Evolutionary conservation across 345 rosid species (phyloP).

Genomic region (Camelina neglecta): DNA sequence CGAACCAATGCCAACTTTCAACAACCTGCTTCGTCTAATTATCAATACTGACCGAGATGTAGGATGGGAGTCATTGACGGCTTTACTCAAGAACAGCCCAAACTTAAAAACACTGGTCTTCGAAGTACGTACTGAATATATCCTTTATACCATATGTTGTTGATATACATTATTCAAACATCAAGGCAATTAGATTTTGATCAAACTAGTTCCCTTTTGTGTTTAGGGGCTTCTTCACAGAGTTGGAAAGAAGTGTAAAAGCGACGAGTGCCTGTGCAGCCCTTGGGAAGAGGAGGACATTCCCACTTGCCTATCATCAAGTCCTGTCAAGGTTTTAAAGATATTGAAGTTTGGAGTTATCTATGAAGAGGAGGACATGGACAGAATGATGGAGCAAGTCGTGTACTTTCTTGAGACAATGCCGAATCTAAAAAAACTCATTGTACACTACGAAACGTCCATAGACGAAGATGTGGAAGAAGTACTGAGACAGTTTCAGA

Average conservation of each 20-base stretch:
- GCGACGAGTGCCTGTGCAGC: slow-evolving; percentile 17
- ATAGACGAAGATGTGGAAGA: slow-evolving; percentile 18
- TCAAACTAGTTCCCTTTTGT: neutral
- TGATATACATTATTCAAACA: slow-evolving; percentile 2
- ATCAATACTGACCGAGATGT: neutral
- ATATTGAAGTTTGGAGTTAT: slow-evolving; percentile 26
- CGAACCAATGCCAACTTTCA: neutral
- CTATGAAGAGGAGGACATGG: slow-evolving; percentile 26
- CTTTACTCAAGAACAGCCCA: slow-evolving; percentile 4
- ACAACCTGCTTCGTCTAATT: neutral
- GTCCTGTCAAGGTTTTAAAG: slow-evolving; percentile 23
- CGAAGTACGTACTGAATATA: neutral
- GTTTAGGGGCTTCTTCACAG: slow-evolving; percentile 27
- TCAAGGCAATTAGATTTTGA: no score
- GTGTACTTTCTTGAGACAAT: slow-evolving; percentile 32
- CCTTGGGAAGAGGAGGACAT: neutral
- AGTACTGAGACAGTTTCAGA: neutral
- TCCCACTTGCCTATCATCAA: slow-evolving; percentile 18
- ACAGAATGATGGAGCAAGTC: slow-evolving; percentile 1
- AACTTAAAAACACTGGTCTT: slow-evolving; percentile 7
- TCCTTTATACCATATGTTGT: neutral
- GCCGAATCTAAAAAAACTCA: slow-evolving; percentile 18
- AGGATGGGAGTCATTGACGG: slow-evolving; percentile 3
- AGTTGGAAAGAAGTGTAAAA: neutral
- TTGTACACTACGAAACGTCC: neutral